Evolutionary conservation across 2,329 filamentous ascomycete genomes (phyloP).

Genomic region (Pseudopithomyces maydicus): DNA sequence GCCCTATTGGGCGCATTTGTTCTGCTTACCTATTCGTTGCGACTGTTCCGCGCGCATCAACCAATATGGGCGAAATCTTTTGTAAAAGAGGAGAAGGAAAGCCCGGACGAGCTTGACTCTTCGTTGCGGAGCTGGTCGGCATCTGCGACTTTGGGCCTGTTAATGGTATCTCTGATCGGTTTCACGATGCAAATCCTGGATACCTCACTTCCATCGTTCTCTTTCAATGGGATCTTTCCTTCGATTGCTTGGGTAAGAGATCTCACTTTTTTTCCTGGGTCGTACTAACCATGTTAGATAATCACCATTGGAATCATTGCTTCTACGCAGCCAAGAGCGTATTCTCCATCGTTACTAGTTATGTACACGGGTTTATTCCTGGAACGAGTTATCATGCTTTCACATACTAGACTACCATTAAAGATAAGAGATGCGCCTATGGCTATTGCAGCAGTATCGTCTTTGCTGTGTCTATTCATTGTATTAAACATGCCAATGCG

Average conservation of each 20-base stretch:
- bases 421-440: conserved; percentile 41
- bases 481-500: conserved; percentile 74
- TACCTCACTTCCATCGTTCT: conserved; percentile 24
- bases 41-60: conserved; percentile 38
- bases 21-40: conserved; percentile 43
- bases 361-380: conserved; percentile 42
- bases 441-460: conserved; percentile 45
- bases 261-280: neutral
- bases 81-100: conserved; percentile 42
- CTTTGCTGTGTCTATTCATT: conserved; percentile 55
- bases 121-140: conserved; percentile 33
- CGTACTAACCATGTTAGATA: conserved; percentile 37
- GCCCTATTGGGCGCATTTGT: conserved; percentile 43
- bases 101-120: conserved; percentile 36
- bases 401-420: conserved; percentile 19
- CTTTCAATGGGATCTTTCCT: conserved; percentile 30
- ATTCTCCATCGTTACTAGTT: conserved; percentile 47
- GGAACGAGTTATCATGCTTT: conserved; percentile 41
- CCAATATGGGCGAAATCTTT: conserved; percentile 60
- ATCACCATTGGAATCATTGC: conserved; percentile 42
- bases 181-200: conserved; percentile 31
- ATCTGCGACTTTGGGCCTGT: conserved; percentile 28
- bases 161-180: conserved; percentile 31
- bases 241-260: conserved; percentile 40
- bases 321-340: conserved; percentile 47